A percentile compares a stretch with the other conserved stretches of the same genome.
Evolutionary conservation across 2,329 filamentous ascomycete species (phyloP).

Genomic region (Penicillium sp.): DNA sequence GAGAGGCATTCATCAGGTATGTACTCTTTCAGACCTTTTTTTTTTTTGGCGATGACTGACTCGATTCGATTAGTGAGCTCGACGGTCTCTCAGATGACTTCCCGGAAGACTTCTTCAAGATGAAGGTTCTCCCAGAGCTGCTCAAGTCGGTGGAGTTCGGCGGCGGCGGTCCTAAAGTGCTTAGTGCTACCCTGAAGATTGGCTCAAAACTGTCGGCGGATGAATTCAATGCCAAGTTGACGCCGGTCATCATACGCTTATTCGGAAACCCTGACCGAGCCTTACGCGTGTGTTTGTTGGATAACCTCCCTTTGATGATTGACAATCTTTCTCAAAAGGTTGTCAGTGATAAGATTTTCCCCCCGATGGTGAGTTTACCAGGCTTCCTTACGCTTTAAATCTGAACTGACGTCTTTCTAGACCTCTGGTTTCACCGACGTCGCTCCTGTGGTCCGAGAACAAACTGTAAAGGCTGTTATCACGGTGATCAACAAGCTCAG

Average conservation of each 20-base stretch:
- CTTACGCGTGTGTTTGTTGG: constrained; percentile 85
- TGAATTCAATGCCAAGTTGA: constrained; percentile 83
- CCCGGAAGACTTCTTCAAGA: constrained; percentile 96
- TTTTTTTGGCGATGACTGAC: not conserved
- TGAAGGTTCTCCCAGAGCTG: constrained; percentile 92
- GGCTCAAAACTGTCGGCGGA: constrained; percentile 83
- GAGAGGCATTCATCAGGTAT: constrained; percentile 79
- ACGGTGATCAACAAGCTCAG: constrained; percentile 86
- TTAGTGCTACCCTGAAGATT: constrained; percentile 88
- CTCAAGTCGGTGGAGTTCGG: constrained; percentile 99
- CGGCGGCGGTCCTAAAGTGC: constrained; percentile 89
- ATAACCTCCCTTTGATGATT: constrained; percentile 88
- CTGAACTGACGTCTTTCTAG: constrained; percentile 46
- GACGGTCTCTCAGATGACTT: constrained; percentile 90
- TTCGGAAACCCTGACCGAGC: constrained; percentile 92
- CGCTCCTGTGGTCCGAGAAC: constrained; percentile 88
- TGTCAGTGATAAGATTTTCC: constrained; percentile 96
- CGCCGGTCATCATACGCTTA: constrained; percentile 81
- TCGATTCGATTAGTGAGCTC: constrained; percentile 62
- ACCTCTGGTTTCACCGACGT: constrained; percentile 93
- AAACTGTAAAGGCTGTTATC: constrained; percentile 92
- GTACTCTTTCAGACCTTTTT: constrained; percentile 22
- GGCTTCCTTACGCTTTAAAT: not conserved
- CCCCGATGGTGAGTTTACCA: constrained; percentile 70
- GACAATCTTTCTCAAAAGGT: constrained; percentile 84